Evolutionary conservation across 2,329 filamentous ascomycete species (phyloP), one percentile per base, ranked within the genome.

Genomic region (Clarireedia sp.): DNA sequence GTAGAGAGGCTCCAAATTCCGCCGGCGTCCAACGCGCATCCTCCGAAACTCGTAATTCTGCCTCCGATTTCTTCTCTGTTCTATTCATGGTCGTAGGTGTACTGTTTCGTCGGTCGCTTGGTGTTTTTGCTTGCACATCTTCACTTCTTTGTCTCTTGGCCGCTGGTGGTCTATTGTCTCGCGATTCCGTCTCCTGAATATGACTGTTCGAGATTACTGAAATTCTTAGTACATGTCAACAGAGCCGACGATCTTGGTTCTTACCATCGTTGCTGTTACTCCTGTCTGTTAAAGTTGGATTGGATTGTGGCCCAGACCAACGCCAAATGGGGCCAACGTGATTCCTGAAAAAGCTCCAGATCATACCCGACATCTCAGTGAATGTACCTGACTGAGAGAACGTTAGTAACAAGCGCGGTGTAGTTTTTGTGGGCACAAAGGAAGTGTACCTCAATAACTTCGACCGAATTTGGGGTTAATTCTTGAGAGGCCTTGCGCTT

Each of bases 401-500:
- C 10, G 12, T 33, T 33, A 33, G 29, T 33, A 33, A 33, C 29
- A 10, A 10, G 29, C 29, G 29, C 29, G 12, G 9, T 12, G 29
- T 9, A 33, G 12, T 33, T 33, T 33, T 26, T 19, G 36, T 33
- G 29, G 19, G n/a, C 16, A 41, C 38, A n/a, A 41, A 41, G 7
- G 1, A 17, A 41, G 12, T 26, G 33, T 53, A 59, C 58, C 59
- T 63, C 53, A n/a, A 54, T 33, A 14, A 57, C 38, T 16, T 44
- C 37, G 17, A 58, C 44, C 10, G 60, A 59, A 43, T 59, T 57
- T 16, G 57, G 51, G 19, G 56, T 62, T 50, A 63, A 57, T 54
- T 66, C 52, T 33, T 62, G 51, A 12, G 50, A 37, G 26, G 64
- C 63, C 59, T 62, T 66, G 40, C 64, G 58, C 55, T 66, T 66